A percentile compares a stretch with the other conserved stretches of the same genome.
phyloP scores from a whole-genome alignment of 805 yeast genomes.

The Lachancea cidri region DNA sequence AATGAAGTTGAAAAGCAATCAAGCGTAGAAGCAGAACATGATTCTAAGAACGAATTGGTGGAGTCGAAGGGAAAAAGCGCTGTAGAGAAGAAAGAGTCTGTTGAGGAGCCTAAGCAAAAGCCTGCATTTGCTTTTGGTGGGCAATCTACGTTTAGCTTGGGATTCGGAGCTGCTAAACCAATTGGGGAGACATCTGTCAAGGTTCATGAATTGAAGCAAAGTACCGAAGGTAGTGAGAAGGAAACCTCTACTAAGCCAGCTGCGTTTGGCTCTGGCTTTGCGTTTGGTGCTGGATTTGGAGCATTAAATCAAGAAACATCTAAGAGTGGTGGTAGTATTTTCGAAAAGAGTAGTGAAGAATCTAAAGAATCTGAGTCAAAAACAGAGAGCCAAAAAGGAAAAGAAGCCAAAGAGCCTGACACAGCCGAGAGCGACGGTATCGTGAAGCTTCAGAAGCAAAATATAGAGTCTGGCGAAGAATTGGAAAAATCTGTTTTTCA shows the following conservation, averaged over 20 bases:
- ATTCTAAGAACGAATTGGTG: not conserved
- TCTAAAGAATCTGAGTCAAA: slow-evolving; percentile 12
- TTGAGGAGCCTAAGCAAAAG: slow-evolving; percentile 1
- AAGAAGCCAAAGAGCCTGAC: not conserved
- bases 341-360: slow-evolving; percentile 6
- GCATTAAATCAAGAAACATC: slow-evolving; percentile 19
- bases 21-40: slow-evolving; percentile 4
- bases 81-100: slow-evolving; percentile 3
- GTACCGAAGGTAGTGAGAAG: not conserved
- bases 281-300: slow-evolving; percentile 37
- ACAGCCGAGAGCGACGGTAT: slow-evolving; percentile 13
- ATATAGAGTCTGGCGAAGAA: slow-evolving; percentile 85
- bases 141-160: slow-evolving; percentile 43
- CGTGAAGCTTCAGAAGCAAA: slow-evolving; percentile 56
- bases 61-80: slow-evolving; percentile 1
- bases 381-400: slow-evolving; percentile 10
- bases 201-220: slow-evolving; percentile 9
- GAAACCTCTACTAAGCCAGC: slow-evolving; percentile 15
- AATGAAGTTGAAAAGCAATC: slow-evolving; percentile 10
- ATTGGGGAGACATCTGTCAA: slow-evolving; percentile 5
- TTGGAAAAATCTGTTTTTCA: slow-evolving; percentile 64
- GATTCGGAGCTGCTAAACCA: slow-evolving; percentile 24
- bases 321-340: slow-evolving; percentile 3
- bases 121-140: slow-evolving; percentile 56
- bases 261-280: slow-evolving; percentile 42